A percentile compares a stretch with the other conserved stretches of the same genome.
Conservation (phyloP, 78 protist species). For the Trichosphaerium sp. region DNA sequence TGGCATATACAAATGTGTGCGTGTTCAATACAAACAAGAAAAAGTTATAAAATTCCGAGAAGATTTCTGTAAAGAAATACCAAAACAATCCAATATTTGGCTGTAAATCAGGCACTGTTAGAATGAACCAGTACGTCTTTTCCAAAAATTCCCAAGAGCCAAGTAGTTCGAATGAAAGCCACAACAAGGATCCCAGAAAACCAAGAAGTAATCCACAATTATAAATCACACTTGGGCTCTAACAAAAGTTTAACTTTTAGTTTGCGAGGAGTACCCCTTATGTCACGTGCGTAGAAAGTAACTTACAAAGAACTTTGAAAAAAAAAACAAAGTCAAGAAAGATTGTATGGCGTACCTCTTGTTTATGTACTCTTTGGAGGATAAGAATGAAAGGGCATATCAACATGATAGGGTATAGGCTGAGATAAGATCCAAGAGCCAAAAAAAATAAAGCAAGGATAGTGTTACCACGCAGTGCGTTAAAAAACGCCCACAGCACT, state of each 20-base stretch:
- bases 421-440: slow-evolving; percentile 5
- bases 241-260: too few relatives aligned
- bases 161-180: slow-evolving; percentile 10
- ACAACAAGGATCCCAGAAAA: too few relatives aligned
- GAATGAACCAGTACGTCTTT: slow-evolving; percentile 28
- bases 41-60: slow-evolving; percentile 37
- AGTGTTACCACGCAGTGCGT: slow-evolving; percentile 1
- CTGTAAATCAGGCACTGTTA: slow-evolving; percentile 34
- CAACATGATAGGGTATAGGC: slow-evolving; percentile 27
- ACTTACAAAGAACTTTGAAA: not conserved
- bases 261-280: too few relatives aligned
- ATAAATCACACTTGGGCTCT: too few relatives aligned
- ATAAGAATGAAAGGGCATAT: slow-evolving; percentile 25
- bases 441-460: slow-evolving; percentile 15
- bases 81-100: slow-evolving; percentile 56
- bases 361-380: not conserved
- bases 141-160: slow-evolving; percentile 32
- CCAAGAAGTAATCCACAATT: too few relatives aligned
- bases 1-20: slow-evolving; percentile 33
- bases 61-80: slow-evolving; percentile 51
- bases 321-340: not conserved
- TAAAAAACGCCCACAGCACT: slow-evolving; percentile 8
- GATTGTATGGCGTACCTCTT: not conserved
- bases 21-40: slow-evolving; percentile 41
- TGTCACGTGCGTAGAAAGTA: too few relatives aligned